A percentile compares a stretch with the other conserved stretches of the same genome.
Conservation (phyloP, 2,329 filamentous ascomycete species). For the Phaeomoniella chlamydospora region DNA sequence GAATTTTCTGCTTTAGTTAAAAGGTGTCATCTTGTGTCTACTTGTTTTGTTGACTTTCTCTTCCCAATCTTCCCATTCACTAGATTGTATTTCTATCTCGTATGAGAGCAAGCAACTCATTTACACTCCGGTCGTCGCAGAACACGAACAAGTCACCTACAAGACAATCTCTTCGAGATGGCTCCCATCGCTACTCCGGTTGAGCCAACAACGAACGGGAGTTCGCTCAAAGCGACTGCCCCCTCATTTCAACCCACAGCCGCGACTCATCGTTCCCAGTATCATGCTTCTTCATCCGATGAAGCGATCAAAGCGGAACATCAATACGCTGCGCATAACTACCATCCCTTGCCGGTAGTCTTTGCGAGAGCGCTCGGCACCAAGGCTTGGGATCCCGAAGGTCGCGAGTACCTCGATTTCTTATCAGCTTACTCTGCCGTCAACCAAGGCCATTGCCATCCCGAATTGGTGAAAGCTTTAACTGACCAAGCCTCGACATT, state of each 20-base stretch:
- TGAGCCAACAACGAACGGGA: conserved; percentile 3
- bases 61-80: too few species aligned
- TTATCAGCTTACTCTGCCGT: conserved; percentile 95
- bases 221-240: conserved; percentile 22
- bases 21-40: too few species aligned
- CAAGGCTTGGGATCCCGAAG: conserved; percentile 94
- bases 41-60: too few species aligned
- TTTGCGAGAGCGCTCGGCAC: conserved; percentile 75
- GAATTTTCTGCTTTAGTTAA: background rate
- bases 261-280: conserved; percentile 27
- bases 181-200: conserved; percentile 2
- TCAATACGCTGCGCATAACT: conserved; percentile 90
- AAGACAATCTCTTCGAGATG: conserved; percentile 7
- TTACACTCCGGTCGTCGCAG: too few species aligned
- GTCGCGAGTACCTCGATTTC: conserved; percentile 91
- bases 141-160: too few species aligned
- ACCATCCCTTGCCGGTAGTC: conserved; percentile 90
- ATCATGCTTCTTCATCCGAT: conserved; percentile 66
- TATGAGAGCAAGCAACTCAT: too few species aligned
- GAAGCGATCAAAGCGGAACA: conserved; percentile 70
- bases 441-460: conserved; percentile 97
- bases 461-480: conserved; percentile 81
- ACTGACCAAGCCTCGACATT: conserved; percentile 78
- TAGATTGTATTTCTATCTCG: too few species aligned
- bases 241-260: conserved; percentile 20